phyloP scores from a whole-genome alignment of 2,329 filamentous ascomycete genomes.

The Curvularia lunata region DNA sequence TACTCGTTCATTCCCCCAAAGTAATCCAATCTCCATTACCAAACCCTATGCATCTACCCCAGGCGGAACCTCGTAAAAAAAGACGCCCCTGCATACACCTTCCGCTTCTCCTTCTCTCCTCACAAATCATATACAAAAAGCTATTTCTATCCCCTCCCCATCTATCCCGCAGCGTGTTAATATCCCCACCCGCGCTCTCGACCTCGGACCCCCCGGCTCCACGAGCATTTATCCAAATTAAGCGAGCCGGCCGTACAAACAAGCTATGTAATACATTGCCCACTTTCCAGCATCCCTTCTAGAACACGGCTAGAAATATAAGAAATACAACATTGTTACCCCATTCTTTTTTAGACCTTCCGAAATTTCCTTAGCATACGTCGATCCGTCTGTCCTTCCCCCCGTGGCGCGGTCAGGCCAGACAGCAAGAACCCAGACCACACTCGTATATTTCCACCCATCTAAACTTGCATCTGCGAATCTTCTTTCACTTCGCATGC shows the following conservation, averaged over 20 bases:
- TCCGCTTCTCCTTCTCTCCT: not conserved
- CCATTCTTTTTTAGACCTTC: too few species aligned
- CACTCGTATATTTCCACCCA: too few species aligned
- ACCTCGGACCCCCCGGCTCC: slow-evolving; percentile 11
- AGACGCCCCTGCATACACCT: not conserved
- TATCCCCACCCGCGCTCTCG: slow-evolving; percentile 13
- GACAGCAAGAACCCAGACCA: too few species aligned
- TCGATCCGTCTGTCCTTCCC: too few species aligned
- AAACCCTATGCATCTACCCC: not conserved
- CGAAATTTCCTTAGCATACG: too few species aligned
- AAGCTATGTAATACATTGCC: not conserved
- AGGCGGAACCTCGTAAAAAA: not conserved
- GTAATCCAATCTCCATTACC: not conserved
- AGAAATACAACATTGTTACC: too few species aligned
- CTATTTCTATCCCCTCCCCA: not conserved
- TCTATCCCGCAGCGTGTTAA: not conserved
- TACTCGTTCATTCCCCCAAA: not conserved
- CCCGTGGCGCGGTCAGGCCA: too few species aligned
- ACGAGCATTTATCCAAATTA: slow-evolving; percentile 29
- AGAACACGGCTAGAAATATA: too few species aligned
- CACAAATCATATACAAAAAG: not conserved
- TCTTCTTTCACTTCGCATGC: too few species aligned
- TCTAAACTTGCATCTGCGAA: too few species aligned
- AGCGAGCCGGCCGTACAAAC: slow-evolving; percentile 8
- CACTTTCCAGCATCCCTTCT: too few species aligned